Conservation (phyloP, 106 monocot species). For the Dendrobium officinale region DNA sequence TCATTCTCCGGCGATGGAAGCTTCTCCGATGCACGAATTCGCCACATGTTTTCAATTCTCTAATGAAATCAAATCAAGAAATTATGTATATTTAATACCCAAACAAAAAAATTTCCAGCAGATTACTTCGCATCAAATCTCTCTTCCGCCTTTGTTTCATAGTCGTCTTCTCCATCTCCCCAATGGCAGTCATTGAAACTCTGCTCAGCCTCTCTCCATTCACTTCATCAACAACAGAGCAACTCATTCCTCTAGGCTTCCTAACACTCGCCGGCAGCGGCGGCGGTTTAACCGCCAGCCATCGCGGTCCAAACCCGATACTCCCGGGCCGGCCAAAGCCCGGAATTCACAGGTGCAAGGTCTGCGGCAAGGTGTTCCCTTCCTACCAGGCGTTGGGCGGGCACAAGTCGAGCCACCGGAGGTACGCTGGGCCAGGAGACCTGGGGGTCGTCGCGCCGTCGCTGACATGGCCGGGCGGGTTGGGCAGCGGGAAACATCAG, state of each 20-base stretch:
- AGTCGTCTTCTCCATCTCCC: neutral
- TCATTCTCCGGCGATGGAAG: neutral
- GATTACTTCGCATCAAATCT: neutral
- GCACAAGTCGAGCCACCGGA: conserved; percentile 29
- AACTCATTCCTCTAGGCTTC: conserved; percentile 11
- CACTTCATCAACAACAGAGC: neutral
- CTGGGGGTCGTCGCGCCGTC: neutral
- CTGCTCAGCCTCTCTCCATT: neutral
- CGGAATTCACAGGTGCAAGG: conserved; percentile 5
- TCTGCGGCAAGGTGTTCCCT: conserved; percentile 15
- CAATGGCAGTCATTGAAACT: neutral
- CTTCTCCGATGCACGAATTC: neutral
- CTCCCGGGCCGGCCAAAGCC: neutral
- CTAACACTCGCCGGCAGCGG: neutral
- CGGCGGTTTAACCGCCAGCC: neutral
- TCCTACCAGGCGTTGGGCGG: conserved; percentile 22
- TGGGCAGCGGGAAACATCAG: conserved; percentile 3
- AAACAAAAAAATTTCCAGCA: neutral
- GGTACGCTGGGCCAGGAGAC: neutral
- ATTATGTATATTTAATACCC: neutral
- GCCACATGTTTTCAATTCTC: neutral
- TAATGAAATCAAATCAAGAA: too few species aligned
- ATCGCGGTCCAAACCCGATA: neutral
- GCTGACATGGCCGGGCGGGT: neutral
- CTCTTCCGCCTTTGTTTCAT: neutral